A percentile compares a stretch with the other conserved stretches of the same genome.
phyloP scores from a whole-genome alignment of 2,329 filamentous ascomycete species.

The Pestalotiopsis sp. region DNA sequence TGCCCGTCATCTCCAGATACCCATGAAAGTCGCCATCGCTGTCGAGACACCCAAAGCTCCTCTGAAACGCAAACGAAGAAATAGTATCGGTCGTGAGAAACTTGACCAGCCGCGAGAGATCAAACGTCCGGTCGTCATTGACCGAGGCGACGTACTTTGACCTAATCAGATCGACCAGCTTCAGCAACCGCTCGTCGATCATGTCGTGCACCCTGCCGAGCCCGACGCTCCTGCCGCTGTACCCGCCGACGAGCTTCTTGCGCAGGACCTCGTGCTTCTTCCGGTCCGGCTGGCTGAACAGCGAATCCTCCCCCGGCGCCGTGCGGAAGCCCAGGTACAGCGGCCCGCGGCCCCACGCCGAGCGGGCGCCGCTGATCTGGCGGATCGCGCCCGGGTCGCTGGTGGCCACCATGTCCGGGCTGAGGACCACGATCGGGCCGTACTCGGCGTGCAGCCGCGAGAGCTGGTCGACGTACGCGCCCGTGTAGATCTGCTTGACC shows the following conservation, averaged over 20 bases:
- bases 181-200: slow-evolving; percentile 49
- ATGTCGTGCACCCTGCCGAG: slow-evolving; percentile 44
- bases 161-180: slow-evolving; percentile 46
- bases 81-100: slow-evolving; percentile 52
- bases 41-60: too few species aligned
- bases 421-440: slow-evolving; percentile 10
- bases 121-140: slow-evolving; percentile 42
- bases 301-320: not conserved
- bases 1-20: too few species aligned
- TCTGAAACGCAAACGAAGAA: too few species aligned
- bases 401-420: not conserved
- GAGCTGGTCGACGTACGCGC: not conserved
- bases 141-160: slow-evolving; percentile 38
- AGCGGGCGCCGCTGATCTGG: not conserved
- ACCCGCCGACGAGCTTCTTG: slow-evolving; percentile 43
- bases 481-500: not conserved
- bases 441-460: slow-evolving; percentile 14
- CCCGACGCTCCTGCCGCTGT: slow-evolving; percentile 54
- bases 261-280: slow-evolving; percentile 42
- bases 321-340: not conserved
- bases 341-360: not conserved
- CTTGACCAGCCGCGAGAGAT: slow-evolving; percentile 49
- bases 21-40: too few species aligned
- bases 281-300: slow-evolving; percentile 41
- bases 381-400: not conserved